Conservation (phyloP, 495 filamentous ascomycete genomes). For the Acidomyces sp. region DNA sequence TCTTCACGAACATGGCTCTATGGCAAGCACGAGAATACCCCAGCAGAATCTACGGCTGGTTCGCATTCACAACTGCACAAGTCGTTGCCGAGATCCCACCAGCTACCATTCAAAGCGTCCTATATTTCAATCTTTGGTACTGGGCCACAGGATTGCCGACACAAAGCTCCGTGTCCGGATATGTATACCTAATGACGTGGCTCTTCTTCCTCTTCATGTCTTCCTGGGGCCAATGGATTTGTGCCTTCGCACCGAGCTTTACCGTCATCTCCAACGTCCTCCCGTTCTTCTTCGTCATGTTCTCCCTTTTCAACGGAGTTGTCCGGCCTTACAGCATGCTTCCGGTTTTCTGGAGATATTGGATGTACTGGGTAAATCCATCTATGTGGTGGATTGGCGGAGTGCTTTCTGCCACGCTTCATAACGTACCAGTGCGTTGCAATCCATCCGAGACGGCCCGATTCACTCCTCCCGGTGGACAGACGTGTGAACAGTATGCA, state of each 20-base stretch:
- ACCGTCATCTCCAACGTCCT: constrained; percentile 66
- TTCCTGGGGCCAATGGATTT: constrained; percentile 76
- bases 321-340: constrained; percentile 28
- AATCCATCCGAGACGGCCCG: constrained; percentile 45
- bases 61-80: constrained; percentile 67
- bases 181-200: constrained; percentile 72
- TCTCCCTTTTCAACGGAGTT: constrained; percentile 65
- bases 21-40: constrained; percentile 69
- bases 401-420: constrained; percentile 49
- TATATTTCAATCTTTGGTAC: constrained; percentile 76
- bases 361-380: constrained; percentile 33
- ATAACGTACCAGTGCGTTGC: constrained; percentile 44
- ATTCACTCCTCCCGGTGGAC: constrained; percentile 50
- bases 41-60: constrained; percentile 68
- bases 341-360: constrained; percentile 31
- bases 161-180: constrained; percentile 53
- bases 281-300: constrained; percentile 72
- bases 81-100: constrained; percentile 66
- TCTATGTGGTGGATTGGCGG: constrained; percentile 56
- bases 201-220: constrained; percentile 70
- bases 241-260: constrained; percentile 66
- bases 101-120: constrained; percentile 44
- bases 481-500: constrained; percentile 50
- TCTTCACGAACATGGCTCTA: constrained; percentile 61
- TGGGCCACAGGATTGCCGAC: constrained; percentile 58